phyloP scores from a whole-genome alignment of 169 alveolate species.

The Plasmodium inui region DNA sequence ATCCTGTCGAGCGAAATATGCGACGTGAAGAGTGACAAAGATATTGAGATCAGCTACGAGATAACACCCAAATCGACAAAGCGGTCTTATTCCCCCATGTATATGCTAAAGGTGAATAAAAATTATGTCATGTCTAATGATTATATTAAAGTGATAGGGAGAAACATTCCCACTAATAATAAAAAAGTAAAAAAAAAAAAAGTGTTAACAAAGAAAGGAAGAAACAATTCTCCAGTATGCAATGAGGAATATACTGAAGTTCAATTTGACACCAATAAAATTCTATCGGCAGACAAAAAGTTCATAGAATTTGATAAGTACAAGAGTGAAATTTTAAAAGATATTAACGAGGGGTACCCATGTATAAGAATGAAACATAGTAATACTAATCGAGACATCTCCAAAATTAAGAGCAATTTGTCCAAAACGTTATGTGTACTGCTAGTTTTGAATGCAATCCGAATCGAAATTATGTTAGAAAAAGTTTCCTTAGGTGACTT shows the following conservation, averaged over 20 bases:
- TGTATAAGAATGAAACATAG: conserved; percentile 65
- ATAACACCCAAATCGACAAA: conserved; percentile 57
- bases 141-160: conserved; percentile 51
- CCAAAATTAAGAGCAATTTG: conserved; percentile 49
- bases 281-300: conserved; percentile 47
- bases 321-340: conserved; percentile 65
- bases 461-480: conserved; percentile 67
- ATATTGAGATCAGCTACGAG: conserved; percentile 41
- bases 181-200: conserved; percentile 52
- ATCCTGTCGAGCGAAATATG: conserved; percentile 63
- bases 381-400: conserved; percentile 52
- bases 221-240: conserved; percentile 3
- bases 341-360: conserved; percentile 68
- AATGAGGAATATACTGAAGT: conserved; percentile 12
- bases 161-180: conserved; percentile 41
- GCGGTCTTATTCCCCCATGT: conserved; percentile 66
- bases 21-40: conserved; percentile 49
- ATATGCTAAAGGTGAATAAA: conserved; percentile 43
- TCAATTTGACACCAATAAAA: conserved; percentile 3
- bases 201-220: conserved; percentile 8
- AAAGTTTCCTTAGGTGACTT: conserved; percentile 37
- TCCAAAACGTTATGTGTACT: conserved; percentile 60
- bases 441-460: conserved; percentile 52
- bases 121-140: conserved; percentile 58
- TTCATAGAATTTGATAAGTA: conserved; percentile 29